These are phyloP conservation scores for Aleurites moluccanus DNA, from an alignment of 441 rosid species.

Conservation along the genomic window DNA sequence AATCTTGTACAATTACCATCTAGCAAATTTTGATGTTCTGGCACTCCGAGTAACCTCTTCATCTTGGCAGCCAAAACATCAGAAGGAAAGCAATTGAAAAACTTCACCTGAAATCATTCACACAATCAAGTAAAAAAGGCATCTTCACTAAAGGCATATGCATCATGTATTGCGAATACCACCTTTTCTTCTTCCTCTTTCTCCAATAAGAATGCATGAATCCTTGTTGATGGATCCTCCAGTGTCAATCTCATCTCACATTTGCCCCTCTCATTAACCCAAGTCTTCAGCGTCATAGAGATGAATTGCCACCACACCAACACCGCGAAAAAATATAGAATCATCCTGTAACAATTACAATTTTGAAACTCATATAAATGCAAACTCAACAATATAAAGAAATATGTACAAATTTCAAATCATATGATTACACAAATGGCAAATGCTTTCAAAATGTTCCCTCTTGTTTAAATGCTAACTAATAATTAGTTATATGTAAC, in stretches of 20 bases:
- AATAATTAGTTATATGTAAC: not conserved
- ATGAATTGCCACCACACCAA: slow-evolving; percentile 11
- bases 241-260: slow-evolving; percentile 16
- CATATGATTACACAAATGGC: not conserved
- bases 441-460: not conserved
- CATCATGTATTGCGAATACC: not conserved
- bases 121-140: not conserved
- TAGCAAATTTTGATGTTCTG: not conserved
- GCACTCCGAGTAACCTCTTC: slow-evolving; percentile 12
- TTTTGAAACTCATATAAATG: too few relatives aligned
- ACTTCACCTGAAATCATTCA: slow-evolving; percentile 16
- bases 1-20: not conserved
- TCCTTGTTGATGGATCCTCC: slow-evolving; percentile 27
- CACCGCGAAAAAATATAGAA: slow-evolving; percentile 1
- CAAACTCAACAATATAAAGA: not conserved
- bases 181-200: not conserved
- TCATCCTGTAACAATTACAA: too few relatives aligned
- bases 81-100: not conserved
- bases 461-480: not conserved
- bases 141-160: too few relatives aligned
- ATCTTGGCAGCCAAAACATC: slow-evolving; percentile 5
- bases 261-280: not conserved
- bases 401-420: not conserved
- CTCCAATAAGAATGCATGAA: slow-evolving; percentile 8
- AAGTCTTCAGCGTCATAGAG: not conserved